Evolutionary conservation across 2,329 filamentous ascomycete species (phyloP).

Genomic region (Aureobasidium sp.): DNA sequence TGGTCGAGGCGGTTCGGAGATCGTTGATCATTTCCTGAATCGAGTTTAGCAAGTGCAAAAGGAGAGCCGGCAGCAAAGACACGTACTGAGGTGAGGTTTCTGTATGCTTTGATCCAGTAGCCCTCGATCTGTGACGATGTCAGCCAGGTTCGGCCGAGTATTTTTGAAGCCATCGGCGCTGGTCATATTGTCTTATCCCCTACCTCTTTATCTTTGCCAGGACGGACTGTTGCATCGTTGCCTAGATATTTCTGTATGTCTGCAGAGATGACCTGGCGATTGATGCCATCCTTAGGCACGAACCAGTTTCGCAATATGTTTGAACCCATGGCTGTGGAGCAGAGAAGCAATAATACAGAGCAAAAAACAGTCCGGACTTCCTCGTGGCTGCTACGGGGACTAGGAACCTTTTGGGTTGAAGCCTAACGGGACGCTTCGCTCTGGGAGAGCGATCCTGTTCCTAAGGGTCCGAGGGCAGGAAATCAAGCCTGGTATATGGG

Average conservation of each 20-base stretch:
- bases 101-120: constrained; percentile 47
- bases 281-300: constrained; percentile 44
- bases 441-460: constrained; percentile 5
- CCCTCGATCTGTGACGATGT: constrained; percentile 35
- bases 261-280: constrained; percentile 45
- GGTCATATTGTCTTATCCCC: background rate
- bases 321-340: constrained; percentile 23
- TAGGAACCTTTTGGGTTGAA: background rate
- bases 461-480: background rate
- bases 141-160: constrained; percentile 15
- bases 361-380: background rate
- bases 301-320: constrained; percentile 42
- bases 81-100: constrained; percentile 44
- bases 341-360: background rate
- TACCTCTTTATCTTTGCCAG: constrained; percentile 34
- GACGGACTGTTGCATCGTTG: constrained; percentile 44
- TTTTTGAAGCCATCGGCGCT: constrained; percentile 19
- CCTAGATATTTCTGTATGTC: constrained; percentile 47
- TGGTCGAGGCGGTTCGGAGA: constrained; percentile 41
- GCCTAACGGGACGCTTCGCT: constrained; percentile 1
- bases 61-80: background rate
- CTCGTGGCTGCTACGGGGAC: background rate
- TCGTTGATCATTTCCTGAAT: constrained; percentile 44
- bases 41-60: constrained; percentile 16
- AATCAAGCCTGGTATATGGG: constrained; percentile 4